Conservation (phyloP, 768 basidiomycete genomes). For the Chalciporus piperatus region DNA sequence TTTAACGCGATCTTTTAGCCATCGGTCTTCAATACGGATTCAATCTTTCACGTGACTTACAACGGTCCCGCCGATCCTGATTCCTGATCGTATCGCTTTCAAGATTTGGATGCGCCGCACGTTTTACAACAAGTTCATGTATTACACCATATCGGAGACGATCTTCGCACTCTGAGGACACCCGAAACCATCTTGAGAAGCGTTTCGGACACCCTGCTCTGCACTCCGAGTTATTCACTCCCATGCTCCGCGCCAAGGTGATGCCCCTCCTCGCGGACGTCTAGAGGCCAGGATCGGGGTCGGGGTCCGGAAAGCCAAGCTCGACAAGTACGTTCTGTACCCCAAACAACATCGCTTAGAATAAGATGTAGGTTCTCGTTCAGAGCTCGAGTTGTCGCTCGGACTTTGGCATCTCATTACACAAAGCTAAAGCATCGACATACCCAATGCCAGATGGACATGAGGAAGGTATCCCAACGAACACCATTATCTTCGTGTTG, state of each 20-base stretch:
- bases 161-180: slow-evolving; percentile 71
- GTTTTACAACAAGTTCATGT: slow-evolving; percentile 69
- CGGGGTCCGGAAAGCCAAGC: slow-evolving; percentile 59
- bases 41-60: slow-evolving; percentile 74
- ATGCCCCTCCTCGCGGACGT: slow-evolving; percentile 74
- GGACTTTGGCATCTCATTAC: too few relatives aligned
- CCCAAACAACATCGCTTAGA: too few relatives aligned
- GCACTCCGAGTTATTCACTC: slow-evolving; percentile 81
- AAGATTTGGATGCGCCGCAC: slow-evolving; percentile 78
- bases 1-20: slow-evolving; percentile 42
- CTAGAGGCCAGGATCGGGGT: slow-evolving; percentile 69
- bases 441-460: too few relatives aligned
- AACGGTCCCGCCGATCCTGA: slow-evolving; percentile 81
- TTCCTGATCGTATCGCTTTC: slow-evolving; percentile 74
- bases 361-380: too few relatives aligned
- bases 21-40: slow-evolving; percentile 81
- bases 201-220: slow-evolving; percentile 96
- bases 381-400: too few relatives aligned
- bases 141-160: slow-evolving; percentile 80
- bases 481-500: neutral
- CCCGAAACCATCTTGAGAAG: slow-evolving; percentile 74
- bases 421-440: too few relatives aligned
- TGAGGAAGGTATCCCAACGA: too few relatives aligned
- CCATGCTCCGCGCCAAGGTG: slow-evolving; percentile 85
- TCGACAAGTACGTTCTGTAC: slow-evolving; percentile 54